Percentiles rank a stretch among this genome's conserved stretches.
Conservation (phyloP, 768 basidiomycete genomes). For the Rubroboletus pulcherrimus region DNA sequence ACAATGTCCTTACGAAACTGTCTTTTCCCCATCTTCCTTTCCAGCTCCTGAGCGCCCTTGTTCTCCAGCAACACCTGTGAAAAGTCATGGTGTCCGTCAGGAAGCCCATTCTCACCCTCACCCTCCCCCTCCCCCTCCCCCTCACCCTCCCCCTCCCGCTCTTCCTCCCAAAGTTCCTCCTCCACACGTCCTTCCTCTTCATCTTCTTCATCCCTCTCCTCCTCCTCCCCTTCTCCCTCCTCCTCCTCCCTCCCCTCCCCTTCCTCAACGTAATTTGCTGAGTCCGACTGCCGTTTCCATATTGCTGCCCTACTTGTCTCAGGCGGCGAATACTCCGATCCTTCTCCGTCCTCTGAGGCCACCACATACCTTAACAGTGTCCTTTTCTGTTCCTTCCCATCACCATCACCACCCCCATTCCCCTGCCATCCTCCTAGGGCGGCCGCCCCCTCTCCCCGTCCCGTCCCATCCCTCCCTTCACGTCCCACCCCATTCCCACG, state of each 20-base stretch:
- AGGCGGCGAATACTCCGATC: constrained; percentile 26
- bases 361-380: constrained; percentile 9
- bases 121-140: neutral
- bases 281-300: constrained; percentile 20
- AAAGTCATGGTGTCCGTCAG: constrained; percentile 7
- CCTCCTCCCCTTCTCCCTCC: neutral
- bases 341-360: constrained; percentile 11
- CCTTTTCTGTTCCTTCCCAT: neutral
- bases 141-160: too few relatives aligned
- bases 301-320: constrained; percentile 26
- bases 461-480: neutral
- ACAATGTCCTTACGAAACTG: constrained; percentile 10
- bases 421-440: too few relatives aligned
- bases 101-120: neutral
- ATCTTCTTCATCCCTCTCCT: neutral
- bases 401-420: neutral
- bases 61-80: constrained; percentile 5
- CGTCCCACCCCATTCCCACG: too few relatives aligned
- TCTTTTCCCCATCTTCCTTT: constrained; percentile 15
- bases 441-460: neutral
- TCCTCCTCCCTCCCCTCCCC: neutral
- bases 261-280: neutral
- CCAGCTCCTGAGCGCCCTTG: constrained; percentile 8
- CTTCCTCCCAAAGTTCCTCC: neutral
- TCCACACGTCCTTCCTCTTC: constrained; percentile 13